Base-by-base conservation (phyloP, 371 early-diverging fungal species). In the Actinomortierella wolfii region DNA sequence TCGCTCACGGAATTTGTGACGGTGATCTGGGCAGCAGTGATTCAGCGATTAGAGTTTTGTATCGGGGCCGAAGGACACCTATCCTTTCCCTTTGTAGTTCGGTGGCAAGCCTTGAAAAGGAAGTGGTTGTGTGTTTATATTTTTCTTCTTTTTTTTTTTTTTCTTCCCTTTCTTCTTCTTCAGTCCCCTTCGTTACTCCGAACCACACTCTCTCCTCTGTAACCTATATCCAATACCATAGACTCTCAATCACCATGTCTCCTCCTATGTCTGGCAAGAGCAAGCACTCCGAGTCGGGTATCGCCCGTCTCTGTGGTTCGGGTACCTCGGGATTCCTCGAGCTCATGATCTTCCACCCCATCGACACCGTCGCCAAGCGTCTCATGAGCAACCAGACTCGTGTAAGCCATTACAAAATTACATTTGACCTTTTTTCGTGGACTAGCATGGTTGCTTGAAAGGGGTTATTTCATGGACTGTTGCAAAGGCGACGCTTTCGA, bases 311-410 rank as follows among this genome's bases (percentile, higher is more conserved):
- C 74, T 79, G 91, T 45, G 98, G 98, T 43, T 90, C 95, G 47
- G 98, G 89, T 46, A 86, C 94, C 59, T 91, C 96, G 42, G 98
- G 98, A 54, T 86, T 97, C 64, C 85, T 95, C 34, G 98, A 98
- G 82, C 84, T 98, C 48, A 80, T 97, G 59, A 86, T 91, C 55
- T 98, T 98, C 90, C 98, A 98, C 80, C 98, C 98, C 46, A 93
- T 98, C 48, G 98, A 98, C 83, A 98, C 98, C 1, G 91, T 98
- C 23, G 97, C 98, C 57, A 98, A 98, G 86, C 90, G 98, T 56
- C 89, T 98, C 68, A 98, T 98, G 98, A 94, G 88, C 81, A 93
- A 93, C 83, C 90, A 92, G 62, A 80, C 79, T 59, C 87, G 88
- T 79, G 94, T 92, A 81, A 54, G 75, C 25, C 15, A 26, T 51